Conservation (phyloP, 2,329 filamentous ascomycete genomes). For the Zopfia rhizophila region DNA sequence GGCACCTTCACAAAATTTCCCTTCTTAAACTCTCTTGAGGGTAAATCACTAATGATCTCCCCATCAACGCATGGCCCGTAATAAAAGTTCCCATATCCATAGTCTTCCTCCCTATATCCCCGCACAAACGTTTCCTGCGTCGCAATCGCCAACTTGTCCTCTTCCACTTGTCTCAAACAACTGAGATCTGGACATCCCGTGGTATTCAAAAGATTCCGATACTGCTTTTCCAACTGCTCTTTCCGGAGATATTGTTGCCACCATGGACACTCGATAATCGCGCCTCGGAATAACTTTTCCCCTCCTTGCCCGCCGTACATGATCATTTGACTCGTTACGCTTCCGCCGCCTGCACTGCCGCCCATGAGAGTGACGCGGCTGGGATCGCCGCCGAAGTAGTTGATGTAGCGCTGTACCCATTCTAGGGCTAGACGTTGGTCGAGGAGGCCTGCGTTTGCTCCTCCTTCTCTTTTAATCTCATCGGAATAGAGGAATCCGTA, state of each 20-base stretch:
- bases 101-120: slow-evolving; percentile 27
- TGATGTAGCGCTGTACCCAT: slow-evolving; percentile 69
- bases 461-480: slow-evolving; percentile 61
- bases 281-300: slow-evolving; percentile 49
- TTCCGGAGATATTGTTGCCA: slow-evolving; percentile 47
- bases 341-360: slow-evolving; percentile 67
- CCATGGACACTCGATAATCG: slow-evolving; percentile 48
- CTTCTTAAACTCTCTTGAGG: slow-evolving; percentile 41
- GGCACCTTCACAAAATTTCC: slow-evolving; percentile 51
- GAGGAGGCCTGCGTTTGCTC: slow-evolving; percentile 69
- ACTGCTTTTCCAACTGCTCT: slow-evolving; percentile 43
- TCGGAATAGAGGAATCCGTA: slow-evolving; percentile 70
- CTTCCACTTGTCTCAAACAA: slow-evolving; percentile 34
- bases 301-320: slow-evolving; percentile 44
- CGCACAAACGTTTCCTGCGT: slow-evolving; percentile 31
- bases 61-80: slow-evolving; percentile 51
- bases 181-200: slow-evolving; percentile 38
- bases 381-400: slow-evolving; percentile 60
- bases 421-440: slow-evolving; percentile 68
- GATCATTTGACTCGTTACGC: slow-evolving; percentile 53
- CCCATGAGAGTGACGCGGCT: slow-evolving; percentile 67
- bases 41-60: slow-evolving; percentile 42
- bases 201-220: slow-evolving; percentile 31
- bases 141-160: slow-evolving; percentile 22
- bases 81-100: slow-evolving; percentile 48